Conservation (phyloP, 345 rosid genomes). For the Rhodamnia rubescens region DNA sequence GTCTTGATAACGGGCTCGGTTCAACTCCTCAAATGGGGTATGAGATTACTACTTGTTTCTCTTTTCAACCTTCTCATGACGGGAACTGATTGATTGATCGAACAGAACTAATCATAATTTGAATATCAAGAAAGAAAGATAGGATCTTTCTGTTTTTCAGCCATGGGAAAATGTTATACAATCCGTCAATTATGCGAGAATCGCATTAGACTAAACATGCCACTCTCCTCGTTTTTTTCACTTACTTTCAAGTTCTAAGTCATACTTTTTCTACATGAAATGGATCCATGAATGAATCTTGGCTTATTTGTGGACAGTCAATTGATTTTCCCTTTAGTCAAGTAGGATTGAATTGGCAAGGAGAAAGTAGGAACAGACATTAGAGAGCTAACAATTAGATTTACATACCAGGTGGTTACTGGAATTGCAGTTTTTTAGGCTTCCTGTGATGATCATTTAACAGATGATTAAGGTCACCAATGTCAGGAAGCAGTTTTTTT, state of each 20-base stretch:
- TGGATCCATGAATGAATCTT: no score
- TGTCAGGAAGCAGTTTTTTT: neutral
- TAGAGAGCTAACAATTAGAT: neutral
- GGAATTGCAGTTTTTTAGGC: neutral
- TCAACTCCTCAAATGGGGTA: constrained; percentile 43
- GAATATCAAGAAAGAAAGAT: neutral
- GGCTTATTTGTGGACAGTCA: no score
- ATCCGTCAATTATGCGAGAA: neutral
- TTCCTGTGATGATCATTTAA: neutral
- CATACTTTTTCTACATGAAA: neutral
- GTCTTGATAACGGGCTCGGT: constrained; percentile 25
- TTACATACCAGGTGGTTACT: neutral
- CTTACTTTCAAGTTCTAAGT: neutral
- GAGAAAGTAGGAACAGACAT: neutral
- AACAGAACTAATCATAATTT: neutral
- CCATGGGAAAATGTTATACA: neutral
- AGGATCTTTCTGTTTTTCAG: neutral
- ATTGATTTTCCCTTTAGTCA: no score
- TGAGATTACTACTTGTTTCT: neutral
- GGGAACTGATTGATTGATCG: neutral
- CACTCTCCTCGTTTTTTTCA: neutral
- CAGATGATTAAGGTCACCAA: neutral
- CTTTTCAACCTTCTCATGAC: neutral
- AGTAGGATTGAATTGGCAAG: neutral
- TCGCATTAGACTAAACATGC: neutral